Conservation (phyloP, 2,329 filamentous ascomycete species). For the Exophiala mesophila region DNA sequence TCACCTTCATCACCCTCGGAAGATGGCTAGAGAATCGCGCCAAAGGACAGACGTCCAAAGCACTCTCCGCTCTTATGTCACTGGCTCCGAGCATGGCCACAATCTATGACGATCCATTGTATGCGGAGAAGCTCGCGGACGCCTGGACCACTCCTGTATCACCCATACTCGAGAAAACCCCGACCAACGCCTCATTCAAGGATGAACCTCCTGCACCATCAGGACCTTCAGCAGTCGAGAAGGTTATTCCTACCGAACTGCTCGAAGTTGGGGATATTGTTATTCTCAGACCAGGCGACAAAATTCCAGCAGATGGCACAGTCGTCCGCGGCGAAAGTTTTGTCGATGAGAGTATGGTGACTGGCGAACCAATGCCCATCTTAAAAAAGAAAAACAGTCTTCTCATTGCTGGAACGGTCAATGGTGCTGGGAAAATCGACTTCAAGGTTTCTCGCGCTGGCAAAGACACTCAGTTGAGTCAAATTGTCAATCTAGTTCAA, state of each 20-base stretch:
- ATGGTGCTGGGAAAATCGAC: conserved; percentile 84
- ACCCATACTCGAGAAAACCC: conserved; percentile 41
- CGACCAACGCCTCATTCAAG: conserved; percentile 31
- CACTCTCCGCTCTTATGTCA: conserved; percentile 90
- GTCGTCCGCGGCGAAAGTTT: conserved; percentile 88
- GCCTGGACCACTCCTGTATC: conserved; percentile 55
- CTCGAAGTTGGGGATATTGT: conserved; percentile 93
- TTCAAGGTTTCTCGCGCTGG: conserved; percentile 89
- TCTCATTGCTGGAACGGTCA: conserved; percentile 91
- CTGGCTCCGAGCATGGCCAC: conserved; percentile 94
- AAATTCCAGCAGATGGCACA: conserved; percentile 87
- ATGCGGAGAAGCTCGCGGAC: conserved; percentile 84
- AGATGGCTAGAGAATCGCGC: conserved; percentile 90
- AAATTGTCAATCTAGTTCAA: conserved; percentile 97
- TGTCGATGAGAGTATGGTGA: conserved; percentile 97
- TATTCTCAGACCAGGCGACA: conserved; percentile 87
- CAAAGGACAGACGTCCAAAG: conserved; percentile 93
- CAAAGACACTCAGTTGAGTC: conserved; percentile 91
- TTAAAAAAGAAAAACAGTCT: conserved; percentile 75
- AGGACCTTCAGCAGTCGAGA: conserved; percentile 62
- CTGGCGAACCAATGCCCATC: conserved; percentile 92
- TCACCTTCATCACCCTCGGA: conserved; percentile 89
- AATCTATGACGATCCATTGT: conserved; percentile 91
- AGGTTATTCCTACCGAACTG: conserved; percentile 84
- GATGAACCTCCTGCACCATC: conserved; percentile 4